These are phyloP conservation scores for Trichosporon sp. DNA, from an alignment of 1,284 basidiomycete species.

Conservation along the genomic window DNA sequence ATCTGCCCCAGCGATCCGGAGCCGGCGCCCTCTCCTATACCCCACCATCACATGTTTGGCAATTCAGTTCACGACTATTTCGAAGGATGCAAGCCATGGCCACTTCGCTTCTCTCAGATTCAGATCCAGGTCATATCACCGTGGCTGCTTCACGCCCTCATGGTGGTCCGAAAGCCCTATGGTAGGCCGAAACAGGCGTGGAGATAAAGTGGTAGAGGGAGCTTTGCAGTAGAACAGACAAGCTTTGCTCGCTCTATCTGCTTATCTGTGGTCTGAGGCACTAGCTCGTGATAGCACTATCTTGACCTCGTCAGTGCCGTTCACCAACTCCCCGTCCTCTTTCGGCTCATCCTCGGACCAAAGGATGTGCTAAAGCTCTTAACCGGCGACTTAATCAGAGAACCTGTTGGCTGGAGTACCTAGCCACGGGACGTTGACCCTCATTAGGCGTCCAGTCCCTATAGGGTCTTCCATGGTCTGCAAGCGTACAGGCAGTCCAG, in stretches of 20 bases:
- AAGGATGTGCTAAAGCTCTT: too few species aligned
- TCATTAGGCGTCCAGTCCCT: background rate
- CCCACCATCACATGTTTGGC: background rate
- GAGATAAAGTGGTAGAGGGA: too few species aligned
- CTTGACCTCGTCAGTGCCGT: too few species aligned
- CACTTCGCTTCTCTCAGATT: background rate
- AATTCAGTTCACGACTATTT: background rate
- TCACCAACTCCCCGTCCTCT: too few species aligned
- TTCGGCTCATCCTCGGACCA: too few species aligned
- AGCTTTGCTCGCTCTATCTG: background rate
- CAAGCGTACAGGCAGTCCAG: background rate
- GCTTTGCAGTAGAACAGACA: background rate
- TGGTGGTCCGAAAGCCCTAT: too few species aligned
- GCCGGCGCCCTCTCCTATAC: background rate
- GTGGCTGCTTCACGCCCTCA: too few species aligned
- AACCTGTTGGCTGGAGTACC: too few species aligned
- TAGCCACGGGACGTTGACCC: too few species aligned
- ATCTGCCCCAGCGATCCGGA: background rate
- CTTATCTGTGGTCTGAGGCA: background rate
- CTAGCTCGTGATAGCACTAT: background rate
- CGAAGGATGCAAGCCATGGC: background rate
- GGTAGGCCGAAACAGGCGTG: too few species aligned
- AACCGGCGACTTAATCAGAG: background rate
- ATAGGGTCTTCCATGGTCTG: background rate
- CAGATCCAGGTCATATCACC: background rate